Base-by-base conservation (phyloP, 75 land plant genomes). In the Larix kaempferi region DNA sequence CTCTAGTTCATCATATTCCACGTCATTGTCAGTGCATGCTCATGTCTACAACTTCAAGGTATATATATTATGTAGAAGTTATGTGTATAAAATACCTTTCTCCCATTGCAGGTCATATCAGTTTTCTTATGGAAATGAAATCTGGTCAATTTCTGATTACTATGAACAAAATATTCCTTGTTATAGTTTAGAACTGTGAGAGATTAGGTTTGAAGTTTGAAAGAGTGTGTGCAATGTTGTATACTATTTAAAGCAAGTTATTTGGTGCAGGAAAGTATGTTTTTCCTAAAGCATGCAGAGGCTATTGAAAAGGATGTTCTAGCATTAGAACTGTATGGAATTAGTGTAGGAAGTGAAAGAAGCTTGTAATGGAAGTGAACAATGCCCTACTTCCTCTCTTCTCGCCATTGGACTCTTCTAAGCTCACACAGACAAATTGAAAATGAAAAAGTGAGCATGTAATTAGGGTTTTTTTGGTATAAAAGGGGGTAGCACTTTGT, bases 251-350 rank as follows among this genome's bases (percentile, higher is more conserved):
- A 41, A 54, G 52, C 54, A 73, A 44, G 56, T 81, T 81, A 14
- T 49, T 39, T 84, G 57, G 63, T 80, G 33, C 1, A 1, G 33
- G n/a, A n/a, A n/a, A n/a, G 33, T 29, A 29, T 29, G 33, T 29
- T 29, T 29, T 97, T 92, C 78, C 88, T 97, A 37, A 94, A 87
- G 80, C 99, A 97, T 91, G 99, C 98, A 81, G 93, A 97, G 74
- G 84, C 88, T 59, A 82, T 91, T 49, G 99, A 92, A 79, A 91
- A 91, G 75, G 94, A 97, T 74, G 74, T 94, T 69, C 86, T 95
- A 27, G 84, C 92, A 4, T 80, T 88, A 76, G 99, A 97, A 79
- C 84, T 97, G 17, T 93, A 94, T 88, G 93, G 90, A 74, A 75
- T 97, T n/a, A n/a, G n/a, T n/a, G n/a, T n/a, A n/a, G n/a, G n/a